Base-by-base conservation (phyloP, 1,139 yeast genomes). In the Debaryomyces psychrophilus region DNA sequence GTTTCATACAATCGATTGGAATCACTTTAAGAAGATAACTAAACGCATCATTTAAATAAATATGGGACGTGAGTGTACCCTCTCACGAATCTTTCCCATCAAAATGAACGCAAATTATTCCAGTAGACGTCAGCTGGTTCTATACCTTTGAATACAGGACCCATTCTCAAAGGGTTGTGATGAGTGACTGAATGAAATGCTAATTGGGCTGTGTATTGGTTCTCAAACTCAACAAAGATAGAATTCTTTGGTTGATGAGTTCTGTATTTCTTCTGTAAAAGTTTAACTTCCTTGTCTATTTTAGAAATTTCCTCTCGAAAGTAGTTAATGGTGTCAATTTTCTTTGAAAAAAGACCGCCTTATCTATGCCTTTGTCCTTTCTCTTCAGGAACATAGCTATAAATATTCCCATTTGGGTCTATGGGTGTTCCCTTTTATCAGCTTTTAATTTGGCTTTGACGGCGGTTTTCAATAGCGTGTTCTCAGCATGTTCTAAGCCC, bases 21-120 rank as follows among this genome's bases (percentile, higher is more conserved):
- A 85, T 74, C 22, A 76, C 77, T 0, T 62, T 59, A 50, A 85
- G 60, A 60, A 90, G 71, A n/a, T 78, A 77, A 47, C 75, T 82
- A 62, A 89, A 89, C 0, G 96, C 87, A 20, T 60, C 53, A 45
- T 73, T 77, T 58, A 92, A 65, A 49, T 80, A 74, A 29, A 81
- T 37, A 60, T 93, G 97, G 47, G 81, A 76, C 58, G 82, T 80
- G 4, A 80, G 77, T 0, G 97, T 90, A 61, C 39, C 71, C 67
- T 69, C 93, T 79, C 26, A 80, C 67, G 41, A 86, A 65, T 56
- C 90, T 76, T 68, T 87, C 95, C 87, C 90, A 85, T 95, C 96
- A 88, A 53, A 81, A 78, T 66, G 90, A 65, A 56, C 95, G 78
- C 78, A 90, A 68, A 58, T 84, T 86, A 23, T 74, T 61, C 93